phyloP scores from a whole-genome alignment of 179 eudicot genomes.

The Camellia oleifera region DNA sequence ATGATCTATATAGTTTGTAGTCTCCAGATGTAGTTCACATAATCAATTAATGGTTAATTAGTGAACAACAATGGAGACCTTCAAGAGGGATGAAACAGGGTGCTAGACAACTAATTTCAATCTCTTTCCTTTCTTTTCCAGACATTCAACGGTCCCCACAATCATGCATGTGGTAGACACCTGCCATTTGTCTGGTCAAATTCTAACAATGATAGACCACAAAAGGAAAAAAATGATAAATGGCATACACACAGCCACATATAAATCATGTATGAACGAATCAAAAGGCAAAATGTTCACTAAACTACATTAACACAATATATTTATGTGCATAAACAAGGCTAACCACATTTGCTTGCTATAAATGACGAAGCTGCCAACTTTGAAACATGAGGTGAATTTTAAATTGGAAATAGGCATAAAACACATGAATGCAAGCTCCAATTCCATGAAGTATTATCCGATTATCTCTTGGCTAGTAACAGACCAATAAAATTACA shows the following conservation, averaged over 20 bases:
- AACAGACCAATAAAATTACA: neutral
- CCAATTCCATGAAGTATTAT: too few species aligned
- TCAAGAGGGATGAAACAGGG: neutral
- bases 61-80: neutral
- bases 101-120: neutral
- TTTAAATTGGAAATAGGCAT: neutral
- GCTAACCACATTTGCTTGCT: neutral
- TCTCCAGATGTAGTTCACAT: conserved; percentile 46
- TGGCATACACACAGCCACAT: neutral
- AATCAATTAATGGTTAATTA: conserved; percentile 4
- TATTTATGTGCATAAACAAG: neutral
- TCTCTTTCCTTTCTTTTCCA: neutral
- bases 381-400: neutral
- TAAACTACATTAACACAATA: neutral
- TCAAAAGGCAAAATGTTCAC: neutral
- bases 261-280: neutral
- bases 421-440: neutral
- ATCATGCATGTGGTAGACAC: neutral
- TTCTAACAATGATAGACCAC: neutral
- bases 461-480: too few species aligned
- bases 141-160: neutral
- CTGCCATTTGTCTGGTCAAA: neutral
- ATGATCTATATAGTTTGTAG: conserved; percentile 14
- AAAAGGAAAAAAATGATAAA: too few species aligned
- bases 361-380: neutral